Evolutionary conservation across 768 basidiomycete genomes (phyloP), one percentile per base, ranked within the genome.

Genomic region (Pleurotus sapidus): DNA sequence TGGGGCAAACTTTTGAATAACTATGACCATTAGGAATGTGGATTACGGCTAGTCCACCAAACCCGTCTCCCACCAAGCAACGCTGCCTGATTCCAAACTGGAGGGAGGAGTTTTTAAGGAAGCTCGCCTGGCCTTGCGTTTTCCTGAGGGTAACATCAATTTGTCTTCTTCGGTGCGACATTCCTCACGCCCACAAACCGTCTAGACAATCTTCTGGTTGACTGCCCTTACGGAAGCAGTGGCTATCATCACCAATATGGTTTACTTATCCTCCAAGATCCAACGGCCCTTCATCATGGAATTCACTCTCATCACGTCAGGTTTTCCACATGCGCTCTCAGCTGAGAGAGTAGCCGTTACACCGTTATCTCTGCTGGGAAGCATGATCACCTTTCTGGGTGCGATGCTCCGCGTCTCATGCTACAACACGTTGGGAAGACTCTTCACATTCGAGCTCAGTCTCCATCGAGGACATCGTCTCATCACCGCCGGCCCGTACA

Each of bases 401-500:
- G n/a, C 43, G 12, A 47, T 47, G 46, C 12, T 23, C 61, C 78
- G 79, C 38, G 55, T 79, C n/a, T 70, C 67, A 49, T 80, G 79
- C 57, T 80, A 76, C 65, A 67, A 61, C 34, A 72, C 77, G n/a
- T 72, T 81, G 7, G 77, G 77, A 4, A 65, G 71, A 12, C 63
- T 78, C 49, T 81, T 81, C 62, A 80, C 80, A 5, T 80, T 79
- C 56, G 80, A 81, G 49, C 72, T 81, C 55, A 77, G 76, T 40
- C 65, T 81, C 20, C 74, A 75, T 46, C 76, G 74, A 5, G 60
- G 64, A 12, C 79, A 81, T 38, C 45, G 27, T 42, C 55, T 56
- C 24, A 23, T 56, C 55, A 56, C 42, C 17, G 46, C 45, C 23
- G 55, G 55, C 18, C 55, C 55, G 11, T 56, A 56, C 55, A 56